Conservation (phyloP, 495 filamentous ascomycete genomes). For the Xylaria grammica region DNA sequence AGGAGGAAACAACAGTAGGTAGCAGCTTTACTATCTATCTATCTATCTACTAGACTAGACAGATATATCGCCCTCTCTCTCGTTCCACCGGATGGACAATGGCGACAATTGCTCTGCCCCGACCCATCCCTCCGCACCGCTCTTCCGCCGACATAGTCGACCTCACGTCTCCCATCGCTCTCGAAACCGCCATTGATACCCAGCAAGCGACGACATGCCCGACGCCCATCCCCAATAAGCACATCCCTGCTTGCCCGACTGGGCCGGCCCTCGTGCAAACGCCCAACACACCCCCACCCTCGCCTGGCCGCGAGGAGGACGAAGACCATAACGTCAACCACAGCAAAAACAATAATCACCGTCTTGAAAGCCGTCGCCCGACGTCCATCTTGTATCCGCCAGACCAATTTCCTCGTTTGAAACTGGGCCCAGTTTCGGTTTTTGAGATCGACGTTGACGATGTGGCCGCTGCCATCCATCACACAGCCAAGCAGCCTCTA, state of each 20-base stretch:
- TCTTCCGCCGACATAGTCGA: constrained; percentile 53
- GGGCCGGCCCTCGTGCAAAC: constrained; percentile 68
- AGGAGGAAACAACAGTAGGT: not conserved
- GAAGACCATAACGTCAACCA: constrained; percentile 25
- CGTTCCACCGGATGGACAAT: constrained; percentile 37
- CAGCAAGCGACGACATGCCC: constrained; percentile 45
- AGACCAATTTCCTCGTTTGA: constrained; percentile 58
- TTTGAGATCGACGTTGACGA: constrained; percentile 73
- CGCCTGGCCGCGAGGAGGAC: constrained; percentile 56
- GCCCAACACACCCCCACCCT: constrained; percentile 70
- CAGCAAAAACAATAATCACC: not conserved
- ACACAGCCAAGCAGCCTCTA: constrained; percentile 74
- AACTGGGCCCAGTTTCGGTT: constrained; percentile 64
- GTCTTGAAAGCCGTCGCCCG: constrained; percentile 45
- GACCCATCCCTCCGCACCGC: constrained; percentile 54
- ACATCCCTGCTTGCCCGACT: constrained; percentile 82
- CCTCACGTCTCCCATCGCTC: constrained; percentile 54
- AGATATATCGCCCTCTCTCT: constrained; percentile 10
- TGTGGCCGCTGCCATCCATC: constrained; percentile 73
- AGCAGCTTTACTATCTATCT: too few relatives aligned
- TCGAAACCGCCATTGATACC: constrained; percentile 49
- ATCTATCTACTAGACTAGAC: constrained; percentile 16
- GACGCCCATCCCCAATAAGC: constrained; percentile 82
- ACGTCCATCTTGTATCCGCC: constrained; percentile 77
- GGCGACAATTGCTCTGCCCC: constrained; percentile 59